A percentile compares a stretch with the other conserved stretches of the same genome.
Conservation (phyloP, 176 grass and related monocot genomes). For the Saccharum officinarum region DNA sequence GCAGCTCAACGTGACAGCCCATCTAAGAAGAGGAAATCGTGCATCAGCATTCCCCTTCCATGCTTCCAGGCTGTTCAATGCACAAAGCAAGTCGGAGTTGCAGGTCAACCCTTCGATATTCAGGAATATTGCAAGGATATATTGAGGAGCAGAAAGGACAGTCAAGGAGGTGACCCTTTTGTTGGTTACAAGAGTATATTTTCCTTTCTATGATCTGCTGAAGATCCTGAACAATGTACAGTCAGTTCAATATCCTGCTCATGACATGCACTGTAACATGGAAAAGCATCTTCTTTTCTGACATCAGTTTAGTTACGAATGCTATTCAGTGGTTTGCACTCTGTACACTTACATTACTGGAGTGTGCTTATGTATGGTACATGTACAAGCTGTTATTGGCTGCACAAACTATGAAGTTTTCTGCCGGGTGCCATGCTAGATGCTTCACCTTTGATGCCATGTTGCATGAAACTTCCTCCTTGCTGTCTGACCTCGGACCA, state of each 20-base stretch:
- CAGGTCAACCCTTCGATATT: slow-evolving; percentile 34
- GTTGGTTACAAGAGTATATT: slow-evolving; percentile 65
- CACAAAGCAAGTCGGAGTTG: slow-evolving; percentile 18
- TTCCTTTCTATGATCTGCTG: slow-evolving; percentile 58
- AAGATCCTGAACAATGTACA: background rate
- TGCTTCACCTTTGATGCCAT: slow-evolving; percentile 60
- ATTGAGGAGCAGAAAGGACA: slow-evolving; percentile 13
- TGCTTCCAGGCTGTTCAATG: slow-evolving; percentile 30
- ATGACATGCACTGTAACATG: background rate
- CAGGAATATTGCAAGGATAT: slow-evolving; percentile 44
- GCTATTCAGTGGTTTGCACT: background rate
- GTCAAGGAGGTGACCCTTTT: slow-evolving; percentile 7
- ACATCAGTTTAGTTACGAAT: background rate
- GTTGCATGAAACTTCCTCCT: slow-evolving; percentile 46
- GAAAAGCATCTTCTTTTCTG: too few species aligned
- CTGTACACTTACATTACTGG: background rate
- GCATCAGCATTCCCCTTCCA: slow-evolving; percentile 9
- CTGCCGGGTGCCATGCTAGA: slow-evolving; percentile 65
- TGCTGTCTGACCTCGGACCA: slow-evolving; percentile 18
- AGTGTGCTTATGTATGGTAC: slow-evolving; percentile 50
- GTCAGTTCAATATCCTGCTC: background rate
- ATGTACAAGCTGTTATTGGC: slow-evolving; percentile 69
- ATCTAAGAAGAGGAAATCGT: too few species aligned
- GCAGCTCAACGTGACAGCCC: too few species aligned
- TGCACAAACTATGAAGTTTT: slow-evolving; percentile 61